These are phyloP conservation scores for Globisporangium mamillatum DNA, from an alignment of 352 stramenopile genomes.

Conservation along the genomic window DNA sequence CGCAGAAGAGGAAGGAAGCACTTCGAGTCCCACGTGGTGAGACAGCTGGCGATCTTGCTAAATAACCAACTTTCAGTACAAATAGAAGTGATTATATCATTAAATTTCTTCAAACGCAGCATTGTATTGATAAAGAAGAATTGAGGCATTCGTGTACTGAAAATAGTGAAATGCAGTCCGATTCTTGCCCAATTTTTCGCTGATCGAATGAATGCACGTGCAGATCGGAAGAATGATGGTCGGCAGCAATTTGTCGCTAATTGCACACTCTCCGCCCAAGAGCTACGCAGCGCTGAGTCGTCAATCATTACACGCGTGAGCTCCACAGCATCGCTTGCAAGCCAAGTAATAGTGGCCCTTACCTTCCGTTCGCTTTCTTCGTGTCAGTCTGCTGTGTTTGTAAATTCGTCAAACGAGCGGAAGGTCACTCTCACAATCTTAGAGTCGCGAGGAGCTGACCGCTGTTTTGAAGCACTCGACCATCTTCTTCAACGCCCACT, in stretches of 20 bases:
- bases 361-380: background rate
- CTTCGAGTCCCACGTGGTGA: background rate
- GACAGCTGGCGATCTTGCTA: background rate
- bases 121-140: too few species aligned
- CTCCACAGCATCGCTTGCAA: background rate
- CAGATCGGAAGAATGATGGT: background rate
- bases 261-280: background rate
- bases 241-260: background rate
- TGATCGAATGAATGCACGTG: background rate
- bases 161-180: background rate
- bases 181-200: background rate
- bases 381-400: background rate
- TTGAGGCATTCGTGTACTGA: background rate
- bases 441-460: constrained; percentile 32
- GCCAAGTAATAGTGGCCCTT: background rate
- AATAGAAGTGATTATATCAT: background rate
- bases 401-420: background rate
- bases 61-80: background rate
- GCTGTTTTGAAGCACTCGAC: constrained; percentile 53
- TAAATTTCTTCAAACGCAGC: background rate
- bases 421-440: background rate
- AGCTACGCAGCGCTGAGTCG: background rate
- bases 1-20: background rate
- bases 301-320: background rate
- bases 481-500: constrained; percentile 83